These are phyloP conservation scores for Paramecium octaurelia DNA, from an alignment of 73 alveolate genomes.

Conservation along the genomic window DNA sequence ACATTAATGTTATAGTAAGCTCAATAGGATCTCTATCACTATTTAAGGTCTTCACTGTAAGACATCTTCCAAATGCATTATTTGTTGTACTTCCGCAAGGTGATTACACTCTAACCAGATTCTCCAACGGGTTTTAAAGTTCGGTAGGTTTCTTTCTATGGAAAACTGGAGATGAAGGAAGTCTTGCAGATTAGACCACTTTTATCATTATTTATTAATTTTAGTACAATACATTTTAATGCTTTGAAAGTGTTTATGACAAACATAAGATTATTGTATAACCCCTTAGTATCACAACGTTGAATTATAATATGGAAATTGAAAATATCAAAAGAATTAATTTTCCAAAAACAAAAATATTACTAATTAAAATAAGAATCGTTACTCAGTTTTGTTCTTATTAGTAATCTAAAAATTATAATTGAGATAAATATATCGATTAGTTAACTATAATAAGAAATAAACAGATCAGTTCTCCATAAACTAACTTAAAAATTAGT, in stretches of 20 bases:
- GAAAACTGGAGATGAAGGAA: neutral
- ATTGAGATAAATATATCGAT: too few species aligned
- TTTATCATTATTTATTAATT: neutral
- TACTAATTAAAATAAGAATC: too few species aligned
- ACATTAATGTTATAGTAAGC: neutral
- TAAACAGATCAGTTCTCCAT: too few species aligned
- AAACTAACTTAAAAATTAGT: too few species aligned
- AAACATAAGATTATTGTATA: neutral
- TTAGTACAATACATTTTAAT: neutral
- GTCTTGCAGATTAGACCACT: neutral
- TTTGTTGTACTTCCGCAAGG: neutral
- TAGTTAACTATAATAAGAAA: too few species aligned
- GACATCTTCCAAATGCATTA: neutral
- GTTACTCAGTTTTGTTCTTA: too few species aligned
- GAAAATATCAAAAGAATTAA: too few species aligned
- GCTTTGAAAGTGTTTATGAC: neutral
- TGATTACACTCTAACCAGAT: neutral
- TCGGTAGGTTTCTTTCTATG: neutral
- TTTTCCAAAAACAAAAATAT: too few species aligned
- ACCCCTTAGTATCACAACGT: neutral
- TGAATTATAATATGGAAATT: neutral
- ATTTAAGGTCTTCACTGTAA: conserved; percentile 12
- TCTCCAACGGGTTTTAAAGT: neutral
- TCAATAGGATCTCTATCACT: conserved; percentile 8
- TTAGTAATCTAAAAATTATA: too few species aligned